A percentile compares a stretch with the other conserved stretches of the same genome.
phyloP scores from a whole-genome alignment of 306 rosid species.

The Begonia fuchsioides region DNA sequence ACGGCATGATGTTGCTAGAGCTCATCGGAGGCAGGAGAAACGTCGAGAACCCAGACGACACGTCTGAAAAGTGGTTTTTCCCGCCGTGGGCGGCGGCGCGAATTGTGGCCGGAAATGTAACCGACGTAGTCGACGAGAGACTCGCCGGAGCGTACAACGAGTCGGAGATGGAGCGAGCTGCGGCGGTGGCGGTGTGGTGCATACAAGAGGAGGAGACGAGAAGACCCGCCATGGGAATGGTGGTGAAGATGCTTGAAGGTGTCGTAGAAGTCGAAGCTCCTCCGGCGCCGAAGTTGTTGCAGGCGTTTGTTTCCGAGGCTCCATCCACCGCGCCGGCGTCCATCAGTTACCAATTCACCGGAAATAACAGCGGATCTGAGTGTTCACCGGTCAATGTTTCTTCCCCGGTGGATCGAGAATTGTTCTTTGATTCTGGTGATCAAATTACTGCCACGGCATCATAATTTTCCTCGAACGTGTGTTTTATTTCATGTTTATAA shows the following conservation, averaged over 20 bases:
- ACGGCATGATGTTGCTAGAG: conserved; percentile 71
- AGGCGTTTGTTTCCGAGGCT: conserved; percentile 66
- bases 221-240: conserved; percentile 69
- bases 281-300: conserved; percentile 62
- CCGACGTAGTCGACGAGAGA: conserved; percentile 40
- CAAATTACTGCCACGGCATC: too few species aligned
- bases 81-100: conserved; percentile 78
- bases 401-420: too few species aligned
- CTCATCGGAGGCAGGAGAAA: conserved; percentile 64
- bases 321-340: conserved; percentile 12
- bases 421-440: too few species aligned
- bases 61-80: conserved; percentile 59
- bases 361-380: too few species aligned
- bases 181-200: conserved; percentile 80
- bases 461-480: too few species aligned
- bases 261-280: conserved; percentile 47
- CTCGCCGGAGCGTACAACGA: conserved; percentile 31
- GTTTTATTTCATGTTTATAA: too few species aligned
- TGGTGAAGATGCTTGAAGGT: conserved; percentile 78
- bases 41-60: conserved; percentile 28
- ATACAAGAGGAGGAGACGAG: conserved; percentile 65
- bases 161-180: conserved; percentile 49
- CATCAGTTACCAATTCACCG: too few species aligned
- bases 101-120: conserved; percentile 43
- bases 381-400: too few species aligned